These are phyloP conservation scores for Fusarium sp. DNA, from an alignment of 2,329 filamentous ascomycete genomes.

Conservation along the genomic window DNA sequence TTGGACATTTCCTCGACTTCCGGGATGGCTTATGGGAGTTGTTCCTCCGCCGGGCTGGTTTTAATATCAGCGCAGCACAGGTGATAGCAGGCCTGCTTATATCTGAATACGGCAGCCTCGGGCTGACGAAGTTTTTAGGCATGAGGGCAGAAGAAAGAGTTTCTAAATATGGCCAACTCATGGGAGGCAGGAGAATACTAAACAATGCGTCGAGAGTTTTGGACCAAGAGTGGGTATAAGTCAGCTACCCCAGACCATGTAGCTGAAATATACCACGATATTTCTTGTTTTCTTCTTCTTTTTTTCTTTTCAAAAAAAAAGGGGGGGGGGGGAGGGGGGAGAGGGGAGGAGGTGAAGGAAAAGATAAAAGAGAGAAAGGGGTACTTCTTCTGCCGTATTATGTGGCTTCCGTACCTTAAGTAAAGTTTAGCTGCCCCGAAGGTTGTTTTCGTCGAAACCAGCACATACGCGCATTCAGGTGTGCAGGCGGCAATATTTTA, in stretches of 20 bases:
- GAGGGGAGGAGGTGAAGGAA: too few species aligned
- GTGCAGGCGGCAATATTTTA: background rate
- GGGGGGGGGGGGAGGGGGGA: too few species aligned
- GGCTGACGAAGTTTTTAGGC: conserved; percentile 51
- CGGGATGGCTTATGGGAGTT: conserved; percentile 58
- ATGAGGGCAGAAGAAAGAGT: conserved; percentile 49
- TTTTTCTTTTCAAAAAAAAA: too few species aligned
- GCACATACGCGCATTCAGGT: background rate
- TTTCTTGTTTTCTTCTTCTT: too few species aligned
- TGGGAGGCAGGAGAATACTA: conserved; percentile 49
- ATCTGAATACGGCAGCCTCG: conserved; percentile 44
- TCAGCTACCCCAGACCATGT: background rate
- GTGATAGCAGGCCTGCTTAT: conserved; percentile 49
- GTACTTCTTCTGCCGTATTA: background rate
- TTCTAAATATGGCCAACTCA: conserved; percentile 42
- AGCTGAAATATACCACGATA: background rate
- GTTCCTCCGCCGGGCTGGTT: conserved; percentile 53
- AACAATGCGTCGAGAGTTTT: conserved; percentile 23
- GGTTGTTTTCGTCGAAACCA: background rate
- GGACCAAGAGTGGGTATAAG: conserved; percentile 29
- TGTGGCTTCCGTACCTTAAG: background rate
- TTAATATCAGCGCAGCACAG: conserved; percentile 56
- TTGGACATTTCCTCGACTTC: conserved; percentile 55
- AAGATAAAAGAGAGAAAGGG: too few species aligned
- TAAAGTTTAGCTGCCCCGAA: background rate